Conservation (phyloP, 495 filamentous ascomycete genomes). For the Friedmanniomyces simplex region DNA sequence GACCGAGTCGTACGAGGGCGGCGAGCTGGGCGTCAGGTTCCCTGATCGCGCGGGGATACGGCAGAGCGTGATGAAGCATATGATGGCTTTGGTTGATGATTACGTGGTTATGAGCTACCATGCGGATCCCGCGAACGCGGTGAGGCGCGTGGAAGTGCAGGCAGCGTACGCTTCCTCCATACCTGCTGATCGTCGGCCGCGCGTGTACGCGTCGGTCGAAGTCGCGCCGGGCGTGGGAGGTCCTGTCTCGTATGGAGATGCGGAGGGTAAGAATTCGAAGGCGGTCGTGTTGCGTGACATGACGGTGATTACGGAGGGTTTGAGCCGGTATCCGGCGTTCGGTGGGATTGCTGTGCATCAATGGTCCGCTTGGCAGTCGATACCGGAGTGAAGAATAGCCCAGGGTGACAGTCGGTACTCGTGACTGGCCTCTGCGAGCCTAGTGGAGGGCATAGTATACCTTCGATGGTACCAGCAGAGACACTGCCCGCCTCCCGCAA, state of each 20-base stretch:
- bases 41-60: neutral
- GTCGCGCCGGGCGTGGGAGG: neutral
- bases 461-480: too few species aligned
- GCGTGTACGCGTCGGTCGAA: neutral
- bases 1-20: conserved; percentile 3
- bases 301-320: neutral
- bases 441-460: too few species aligned
- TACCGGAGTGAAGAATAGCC: neutral
- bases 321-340: neutral
- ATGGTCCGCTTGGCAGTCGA: neutral
- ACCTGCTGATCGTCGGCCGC: neutral
- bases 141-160: neutral
- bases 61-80: neutral
- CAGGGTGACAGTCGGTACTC: neutral
- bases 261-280: neutral
- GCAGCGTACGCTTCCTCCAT: neutral
- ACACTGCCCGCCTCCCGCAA: too few species aligned
- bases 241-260: neutral
- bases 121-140: neutral
- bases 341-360: conserved; percentile 5
- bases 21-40: neutral
- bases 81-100: conserved; percentile 3
- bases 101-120: conserved; percentile 9
- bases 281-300: neutral
- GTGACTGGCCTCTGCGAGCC: too few species aligned